phyloP scores from a whole-genome alignment of 768 basidiomycete genomes.

The Crepidotus variabilis region DNA sequence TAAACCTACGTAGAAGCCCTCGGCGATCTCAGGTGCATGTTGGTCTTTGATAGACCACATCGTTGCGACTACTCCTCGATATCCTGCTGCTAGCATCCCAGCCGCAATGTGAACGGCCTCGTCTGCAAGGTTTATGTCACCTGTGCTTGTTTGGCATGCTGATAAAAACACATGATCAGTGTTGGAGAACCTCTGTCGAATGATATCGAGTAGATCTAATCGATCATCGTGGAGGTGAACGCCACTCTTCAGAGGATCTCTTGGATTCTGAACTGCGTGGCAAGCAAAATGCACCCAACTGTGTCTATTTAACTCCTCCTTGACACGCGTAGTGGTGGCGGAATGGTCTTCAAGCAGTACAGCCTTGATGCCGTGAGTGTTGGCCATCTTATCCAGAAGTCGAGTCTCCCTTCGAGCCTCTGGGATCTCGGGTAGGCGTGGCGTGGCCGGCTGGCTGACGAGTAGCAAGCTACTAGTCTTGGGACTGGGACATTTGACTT shows the following conservation, averaged over 20 bases:
- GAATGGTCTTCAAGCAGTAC: conserved; percentile 14
- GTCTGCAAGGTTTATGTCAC: conserved; percentile 22
- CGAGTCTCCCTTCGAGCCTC: conserved; percentile 8
- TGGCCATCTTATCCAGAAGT: not conserved
- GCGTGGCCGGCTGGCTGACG: conserved; percentile 9
- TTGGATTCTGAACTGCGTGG: conserved; percentile 25
- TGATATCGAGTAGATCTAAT: conserved; percentile 13
- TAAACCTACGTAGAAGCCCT: not conserved
- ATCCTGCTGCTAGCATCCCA: conserved; percentile 27
- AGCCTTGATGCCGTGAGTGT: conserved; percentile 1
- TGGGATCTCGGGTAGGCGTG: conserved; percentile 9
- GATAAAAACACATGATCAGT: conserved; percentile 21
- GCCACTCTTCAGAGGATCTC: conserved; percentile 19
- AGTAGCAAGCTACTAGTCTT: conserved; percentile 3
- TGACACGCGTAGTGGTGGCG: conserved; percentile 13
- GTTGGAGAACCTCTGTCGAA: conserved; percentile 23
- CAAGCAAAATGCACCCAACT: conserved; percentile 31
- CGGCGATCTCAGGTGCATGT: not conserved
- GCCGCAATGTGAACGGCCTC: conserved; percentile 36
- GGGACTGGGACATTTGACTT: not conserved
- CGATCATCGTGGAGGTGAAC: conserved; percentile 17
- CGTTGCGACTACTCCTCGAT: conserved; percentile 3
- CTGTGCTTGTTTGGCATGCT: conserved; percentile 34
- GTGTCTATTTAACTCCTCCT: conserved; percentile 11
- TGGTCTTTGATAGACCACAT: conserved; percentile 6